Evolutionary conservation across 805 yeast species (phyloP).

Genomic region (Yamadazyma scolyti): DNA sequence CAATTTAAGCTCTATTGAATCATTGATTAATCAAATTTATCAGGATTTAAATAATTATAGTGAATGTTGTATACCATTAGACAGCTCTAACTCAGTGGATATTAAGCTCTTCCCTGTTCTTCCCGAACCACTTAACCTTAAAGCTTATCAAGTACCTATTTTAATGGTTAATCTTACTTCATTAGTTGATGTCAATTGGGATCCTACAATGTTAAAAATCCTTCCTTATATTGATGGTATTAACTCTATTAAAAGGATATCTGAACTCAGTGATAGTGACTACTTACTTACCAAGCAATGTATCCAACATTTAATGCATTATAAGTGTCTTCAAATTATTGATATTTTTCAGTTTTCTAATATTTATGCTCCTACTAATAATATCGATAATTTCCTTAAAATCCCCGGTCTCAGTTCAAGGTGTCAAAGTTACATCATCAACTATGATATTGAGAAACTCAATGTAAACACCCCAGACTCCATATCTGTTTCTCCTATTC

Average conservation of each 20-base stretch:
- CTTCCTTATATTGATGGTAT: slow-evolving; percentile 85
- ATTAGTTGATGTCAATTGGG: slow-evolving; percentile 91
- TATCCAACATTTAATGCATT: slow-evolving; percentile 86
- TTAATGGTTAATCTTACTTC: slow-evolving; percentile 73
- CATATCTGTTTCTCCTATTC: slow-evolving; percentile 9
- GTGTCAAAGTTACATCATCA: slow-evolving; percentile 77
- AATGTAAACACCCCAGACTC: slow-evolving; percentile 3
- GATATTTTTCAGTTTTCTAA: slow-evolving; percentile 90
- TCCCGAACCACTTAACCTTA: slow-evolving; percentile 72
- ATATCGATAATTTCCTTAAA: slow-evolving; percentile 62
- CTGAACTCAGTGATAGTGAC: slow-evolving; percentile 79
- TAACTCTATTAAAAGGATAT: slow-evolving; percentile 73
- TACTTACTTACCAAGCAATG: slow-evolving; percentile 76
- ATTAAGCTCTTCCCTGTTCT: slow-evolving; percentile 90
- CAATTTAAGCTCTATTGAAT: slow-evolving; percentile 51
- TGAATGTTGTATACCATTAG: slow-evolving; percentile 93
- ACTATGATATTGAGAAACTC: slow-evolving; percentile 4
- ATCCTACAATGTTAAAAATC: slow-evolving; percentile 90
- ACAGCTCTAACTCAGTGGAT: slow-evolving; percentile 83
- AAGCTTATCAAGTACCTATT: slow-evolving; percentile 85
- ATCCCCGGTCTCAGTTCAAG: slow-evolving; percentile 66
- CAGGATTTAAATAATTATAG: slow-evolving; percentile 94
- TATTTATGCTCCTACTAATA: slow-evolving; percentile 84
- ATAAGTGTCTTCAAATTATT: slow-evolving; percentile 74
- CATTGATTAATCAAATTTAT: slow-evolving; percentile 81